Percentiles rank a stretch among this genome's conserved stretches.
Evolutionary conservation across 2,329 filamentous ascomycete genomes (phyloP).

Genomic region (Clonostachys sp.): DNA sequence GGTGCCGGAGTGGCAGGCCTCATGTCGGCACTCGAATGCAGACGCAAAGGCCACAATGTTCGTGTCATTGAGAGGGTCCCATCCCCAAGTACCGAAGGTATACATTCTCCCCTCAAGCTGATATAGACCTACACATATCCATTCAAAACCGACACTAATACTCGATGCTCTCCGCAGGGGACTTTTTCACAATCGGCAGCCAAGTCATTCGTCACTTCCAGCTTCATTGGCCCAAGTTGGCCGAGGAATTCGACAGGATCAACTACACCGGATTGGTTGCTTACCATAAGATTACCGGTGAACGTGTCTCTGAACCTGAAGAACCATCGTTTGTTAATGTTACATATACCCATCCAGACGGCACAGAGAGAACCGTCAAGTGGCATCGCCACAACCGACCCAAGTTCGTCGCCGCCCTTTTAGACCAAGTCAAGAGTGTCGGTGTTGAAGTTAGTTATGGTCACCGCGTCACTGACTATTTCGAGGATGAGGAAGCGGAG

Average conservation of each 20-base stretch:
- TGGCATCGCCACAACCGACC: constrained; percentile 42
- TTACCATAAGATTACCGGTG: too few relatives aligned
- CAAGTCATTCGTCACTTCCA: not conserved
- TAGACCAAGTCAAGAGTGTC: constrained; percentile 51
- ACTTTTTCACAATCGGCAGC: constrained; percentile 45
- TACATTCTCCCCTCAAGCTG: too few relatives aligned
- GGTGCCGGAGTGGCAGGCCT: constrained; percentile 55
- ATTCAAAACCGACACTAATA: not conserved
- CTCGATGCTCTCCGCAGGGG: constrained; percentile 36
- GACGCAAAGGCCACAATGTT: constrained; percentile 55
- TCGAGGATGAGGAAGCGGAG: constrained; percentile 31
- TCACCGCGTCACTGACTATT: constrained; percentile 45
- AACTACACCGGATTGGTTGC: too few relatives aligned
- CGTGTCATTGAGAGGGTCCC: constrained; percentile 54
- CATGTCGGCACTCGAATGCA: constrained; percentile 58
- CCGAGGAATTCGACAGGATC: too few relatives aligned
- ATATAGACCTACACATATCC: not conserved
- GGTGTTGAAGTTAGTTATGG: constrained; percentile 51
- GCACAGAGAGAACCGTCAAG: too few relatives aligned
- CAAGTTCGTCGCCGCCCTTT: constrained; percentile 22
- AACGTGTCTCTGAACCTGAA: too few relatives aligned
- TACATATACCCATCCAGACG: not conserved
- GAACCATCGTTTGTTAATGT: not conserved
- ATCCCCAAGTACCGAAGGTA: constrained; percentile 37
- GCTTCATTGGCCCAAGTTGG: too few relatives aligned